phyloP scores from a whole-genome alignment of 768 basidiomycete species.

The Rhodotorula babjevae region DNA sequence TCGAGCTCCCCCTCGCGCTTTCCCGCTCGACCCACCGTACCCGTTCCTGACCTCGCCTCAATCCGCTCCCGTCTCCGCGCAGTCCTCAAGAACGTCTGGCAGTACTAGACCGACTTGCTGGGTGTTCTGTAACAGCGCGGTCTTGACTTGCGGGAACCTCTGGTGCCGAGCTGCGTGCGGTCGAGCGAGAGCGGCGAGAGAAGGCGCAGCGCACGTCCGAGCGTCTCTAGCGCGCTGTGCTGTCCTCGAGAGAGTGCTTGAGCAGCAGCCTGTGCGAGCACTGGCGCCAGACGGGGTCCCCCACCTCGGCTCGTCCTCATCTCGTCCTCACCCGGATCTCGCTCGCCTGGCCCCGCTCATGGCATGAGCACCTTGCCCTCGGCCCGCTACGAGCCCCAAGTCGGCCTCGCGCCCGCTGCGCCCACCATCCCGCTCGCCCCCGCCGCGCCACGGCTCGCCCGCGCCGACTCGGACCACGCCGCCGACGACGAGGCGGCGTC shows the following conservation, averaged over 20 bases:
- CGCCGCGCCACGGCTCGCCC: too few relatives aligned
- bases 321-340: background rate
- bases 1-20: too few relatives aligned
- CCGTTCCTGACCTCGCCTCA: background rate
- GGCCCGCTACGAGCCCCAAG: background rate
- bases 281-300: too few relatives aligned
- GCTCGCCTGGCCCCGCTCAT: background rate
- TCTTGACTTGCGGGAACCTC: background rate
- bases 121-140: background rate
- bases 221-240: too few relatives aligned
- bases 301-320: background rate
- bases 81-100: constrained; percentile 97
- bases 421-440: background rate
- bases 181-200: background rate
- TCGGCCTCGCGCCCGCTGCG: background rate
- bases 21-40: background rate
- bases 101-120: constrained; percentile 52
- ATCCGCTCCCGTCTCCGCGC: background rate
- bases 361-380: background rate
- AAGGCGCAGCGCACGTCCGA: too few relatives aligned
- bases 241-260: background rate
- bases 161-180: background rate
- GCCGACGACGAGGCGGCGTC: background rate
- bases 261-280: too few relatives aligned
- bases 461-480: too few relatives aligned